phyloP scores from a whole-genome alignment of 495 filamentous ascomycete genomes.

The Neurospora sp. region DNA sequence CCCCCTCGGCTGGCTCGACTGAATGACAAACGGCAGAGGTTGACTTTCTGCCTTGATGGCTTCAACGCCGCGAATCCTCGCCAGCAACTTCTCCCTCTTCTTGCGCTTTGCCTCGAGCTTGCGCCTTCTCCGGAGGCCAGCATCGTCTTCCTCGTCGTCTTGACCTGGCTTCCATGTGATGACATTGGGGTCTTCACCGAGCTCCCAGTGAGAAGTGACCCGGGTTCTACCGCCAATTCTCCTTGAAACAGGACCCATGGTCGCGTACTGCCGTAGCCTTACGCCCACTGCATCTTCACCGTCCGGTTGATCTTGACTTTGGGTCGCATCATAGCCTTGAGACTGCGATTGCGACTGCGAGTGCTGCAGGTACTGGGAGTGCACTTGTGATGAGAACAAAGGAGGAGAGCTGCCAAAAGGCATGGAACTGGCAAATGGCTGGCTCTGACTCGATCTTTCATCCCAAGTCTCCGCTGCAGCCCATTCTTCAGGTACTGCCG shows the following conservation, averaged over 20 bases:
- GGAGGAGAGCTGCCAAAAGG: constrained; percentile 13
- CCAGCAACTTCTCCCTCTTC: constrained; percentile 10
- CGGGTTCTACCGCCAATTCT: not conserved
- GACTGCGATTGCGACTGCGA: not conserved
- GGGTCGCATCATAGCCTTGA: not conserved
- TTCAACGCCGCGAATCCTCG: constrained; percentile 4
- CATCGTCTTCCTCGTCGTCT: constrained; percentile 8
- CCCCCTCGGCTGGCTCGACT: constrained; percentile 1
- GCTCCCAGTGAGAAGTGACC: constrained; percentile 11
- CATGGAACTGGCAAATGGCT: constrained; percentile 1
- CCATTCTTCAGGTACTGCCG: constrained; percentile 1
- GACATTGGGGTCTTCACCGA: constrained; percentile 11
- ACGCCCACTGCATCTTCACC: constrained; percentile 7
- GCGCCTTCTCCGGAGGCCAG: constrained; percentile 1
- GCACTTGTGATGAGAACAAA: constrained; percentile 2
- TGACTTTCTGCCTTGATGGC: not conserved
- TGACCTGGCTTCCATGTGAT: constrained; percentile 10
- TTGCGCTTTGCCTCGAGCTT: constrained; percentile 8
- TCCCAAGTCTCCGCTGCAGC: not conserved
- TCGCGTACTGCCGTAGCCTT: constrained; percentile 15
- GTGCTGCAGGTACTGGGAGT: not conserved
- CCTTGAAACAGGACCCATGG: constrained; percentile 3
- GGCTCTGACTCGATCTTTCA: not conserved
- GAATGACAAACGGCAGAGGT: not conserved
- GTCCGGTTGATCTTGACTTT: not conserved